Base-by-base conservation (phyloP, 306 rosid species). In the Dalbergia oliveri region DNA sequence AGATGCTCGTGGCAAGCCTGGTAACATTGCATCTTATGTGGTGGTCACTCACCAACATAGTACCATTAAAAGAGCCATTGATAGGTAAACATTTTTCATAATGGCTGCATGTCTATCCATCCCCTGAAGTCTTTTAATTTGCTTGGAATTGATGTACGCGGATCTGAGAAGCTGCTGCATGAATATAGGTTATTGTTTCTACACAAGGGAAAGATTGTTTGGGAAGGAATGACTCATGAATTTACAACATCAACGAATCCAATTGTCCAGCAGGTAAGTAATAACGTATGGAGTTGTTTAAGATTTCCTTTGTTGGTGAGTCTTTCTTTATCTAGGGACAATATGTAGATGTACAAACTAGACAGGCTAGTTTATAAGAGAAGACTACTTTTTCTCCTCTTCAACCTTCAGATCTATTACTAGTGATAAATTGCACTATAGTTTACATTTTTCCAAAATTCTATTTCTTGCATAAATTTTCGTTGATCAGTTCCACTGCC, bases 11-110 rank as follows among this genome's bases (percentile, higher is more conserved):
- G 94, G 90, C 77, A 85, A 86, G 74, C 91, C 98, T 49, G 98
- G 97, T 70, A 84, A 91, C 74, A 96, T 96, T 80, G 84, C 97
- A 26, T 96, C 99, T 13, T 96, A 90, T 72, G 94, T 93, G 75
- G 97, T 93, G 58, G 99, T 96, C 76, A 96, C 99, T 53, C 99
- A 96, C 88, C 99, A 93, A 82, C 98, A 93, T 69, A 96, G 99
- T 89, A 96, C 99, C 72, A 96, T 96, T 75, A 81, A 76, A 84
- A 91, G 99, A 88, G 98, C 99, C 44, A 92, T 96, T 62, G 98
- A 96, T 86, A 93, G 99, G 99, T 91, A 60, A 80, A 58, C 18
- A 71, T 72, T 73, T 58, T 79, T n/a, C 21, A 34, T 45, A 37
- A 31, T 75, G 64, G 13, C 58, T 68, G 60, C 61, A 65, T 58